phyloP scores from a whole-genome alignment of 495 filamentous ascomycete genomes.

The Annulohypoxylon moriforme region DNA sequence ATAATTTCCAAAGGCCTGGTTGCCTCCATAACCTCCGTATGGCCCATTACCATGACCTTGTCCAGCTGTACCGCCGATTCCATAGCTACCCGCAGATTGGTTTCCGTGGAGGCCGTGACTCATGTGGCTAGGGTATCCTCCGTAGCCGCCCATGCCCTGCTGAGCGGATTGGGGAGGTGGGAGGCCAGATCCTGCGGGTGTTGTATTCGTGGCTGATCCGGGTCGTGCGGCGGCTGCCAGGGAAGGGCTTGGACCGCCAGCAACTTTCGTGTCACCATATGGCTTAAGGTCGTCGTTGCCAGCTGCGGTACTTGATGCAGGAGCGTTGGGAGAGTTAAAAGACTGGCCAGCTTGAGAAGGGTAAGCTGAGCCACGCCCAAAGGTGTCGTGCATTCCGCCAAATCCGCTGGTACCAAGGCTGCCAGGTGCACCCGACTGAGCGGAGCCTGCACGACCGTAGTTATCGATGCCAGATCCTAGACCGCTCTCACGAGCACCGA shows the following conservation, averaged over 20 bases:
- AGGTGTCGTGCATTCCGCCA: slow-evolving; percentile 79
- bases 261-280: slow-evolving; percentile 73
- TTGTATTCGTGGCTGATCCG: slow-evolving; percentile 83
- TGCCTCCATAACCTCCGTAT: slow-evolving; percentile 65
- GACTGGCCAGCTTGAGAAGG: slow-evolving; percentile 73
- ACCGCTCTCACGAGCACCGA: slow-evolving; percentile 74
- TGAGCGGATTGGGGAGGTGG: slow-evolving; percentile 80
- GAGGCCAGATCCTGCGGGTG: slow-evolving; percentile 71
- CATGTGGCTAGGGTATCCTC: slow-evolving; percentile 78
- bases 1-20: slow-evolving; percentile 63
- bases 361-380: slow-evolving; percentile 72
- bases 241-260: slow-evolving; percentile 84
- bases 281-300: slow-evolving; percentile 80
- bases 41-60: slow-evolving; percentile 69
- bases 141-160: slow-evolving; percentile 71
- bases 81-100: slow-evolving; percentile 76
- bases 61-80: slow-evolving; percentile 71
- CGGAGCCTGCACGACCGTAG: slow-evolving; percentile 80
- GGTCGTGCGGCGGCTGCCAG: slow-evolving; percentile 83
- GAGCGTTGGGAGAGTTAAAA: slow-evolving; percentile 73
- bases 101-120: slow-evolving; percentile 71
- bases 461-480: slow-evolving; percentile 68
- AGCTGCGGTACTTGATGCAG: slow-evolving; percentile 64
- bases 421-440: slow-evolving; percentile 75
- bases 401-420: slow-evolving; percentile 74